A percentile compares a stretch with the other conserved stretches of the same genome.
phyloP scores from a whole-genome alignment of 2,329 filamentous ascomycete genomes.

The Septoria linicola region DNA sequence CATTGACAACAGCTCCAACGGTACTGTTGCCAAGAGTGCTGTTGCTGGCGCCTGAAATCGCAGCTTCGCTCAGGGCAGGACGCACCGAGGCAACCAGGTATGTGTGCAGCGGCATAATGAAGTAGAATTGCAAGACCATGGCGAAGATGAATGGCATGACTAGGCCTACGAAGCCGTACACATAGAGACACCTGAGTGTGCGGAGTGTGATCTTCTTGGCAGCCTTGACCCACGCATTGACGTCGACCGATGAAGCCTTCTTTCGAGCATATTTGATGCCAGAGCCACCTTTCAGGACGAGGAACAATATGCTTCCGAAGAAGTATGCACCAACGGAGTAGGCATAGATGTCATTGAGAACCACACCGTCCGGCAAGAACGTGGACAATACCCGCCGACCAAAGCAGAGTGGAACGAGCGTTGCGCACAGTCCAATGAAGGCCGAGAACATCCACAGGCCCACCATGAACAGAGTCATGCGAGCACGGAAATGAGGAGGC shows the following conservation, averaged over 20 bases:
- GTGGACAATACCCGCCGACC: conserved; percentile 75
- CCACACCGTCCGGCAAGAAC: conserved; percentile 68
- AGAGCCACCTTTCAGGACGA: conserved; percentile 34
- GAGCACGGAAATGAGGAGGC: conserved; percentile 76
- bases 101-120: conserved; percentile 82
- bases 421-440: conserved; percentile 77
- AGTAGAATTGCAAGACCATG: conserved; percentile 79
- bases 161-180: conserved; percentile 71
- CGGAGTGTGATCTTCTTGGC: conserved; percentile 34
- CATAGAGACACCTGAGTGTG: conserved; percentile 63
- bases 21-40: neutral
- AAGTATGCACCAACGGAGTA: conserved; percentile 88
- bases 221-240: conserved; percentile 29
- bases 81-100: conserved; percentile 53
- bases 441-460: conserved; percentile 94
- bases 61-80: conserved; percentile 22
- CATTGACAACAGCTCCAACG: conserved; percentile 4
- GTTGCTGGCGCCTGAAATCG: conserved; percentile 6
- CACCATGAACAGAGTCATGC: conserved; percentile 82
- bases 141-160: conserved; percentile 79
- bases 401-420: conserved; percentile 81
- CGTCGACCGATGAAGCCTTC: conserved; percentile 23
- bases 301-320: conserved; percentile 67
- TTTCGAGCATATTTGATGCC: conserved; percentile 16
- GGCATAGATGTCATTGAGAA: conserved; percentile 92